phyloP scores from a whole-genome alignment of 495 filamentous ascomycete genomes.

The Neurospora tetrasperma region DNA sequence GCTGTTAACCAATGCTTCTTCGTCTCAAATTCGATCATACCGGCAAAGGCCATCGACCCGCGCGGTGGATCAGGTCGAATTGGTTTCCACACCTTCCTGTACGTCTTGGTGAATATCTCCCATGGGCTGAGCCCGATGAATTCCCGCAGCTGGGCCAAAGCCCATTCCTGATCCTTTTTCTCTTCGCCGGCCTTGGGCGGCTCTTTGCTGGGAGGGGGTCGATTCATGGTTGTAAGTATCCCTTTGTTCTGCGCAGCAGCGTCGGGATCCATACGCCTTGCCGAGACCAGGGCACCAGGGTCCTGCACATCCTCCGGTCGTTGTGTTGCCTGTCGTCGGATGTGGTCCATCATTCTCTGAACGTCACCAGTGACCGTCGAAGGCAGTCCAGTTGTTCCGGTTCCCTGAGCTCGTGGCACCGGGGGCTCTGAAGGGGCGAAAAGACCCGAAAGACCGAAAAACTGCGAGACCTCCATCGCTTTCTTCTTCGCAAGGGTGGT shows the following conservation, averaged over 20 bases:
- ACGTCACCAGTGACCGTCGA: slow-evolving; percentile 7
- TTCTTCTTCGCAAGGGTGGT: slow-evolving; percentile 21
- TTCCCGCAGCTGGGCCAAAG: background rate
- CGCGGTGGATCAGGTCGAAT: slow-evolving; percentile 40
- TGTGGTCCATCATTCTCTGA: slow-evolving; percentile 16
- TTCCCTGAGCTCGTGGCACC: background rate
- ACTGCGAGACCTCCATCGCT: slow-evolving; percentile 14
- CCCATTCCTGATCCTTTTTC: background rate
- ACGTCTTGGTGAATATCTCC: slow-evolving; percentile 43
- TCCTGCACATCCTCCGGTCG: slow-evolving; percentile 18
- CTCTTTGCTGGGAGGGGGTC: background rate
- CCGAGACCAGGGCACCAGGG: slow-evolving; percentile 9
- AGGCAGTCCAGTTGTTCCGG: slow-evolving; percentile 3
- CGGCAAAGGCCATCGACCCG: slow-evolving; percentile 53
- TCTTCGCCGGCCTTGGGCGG: background rate
- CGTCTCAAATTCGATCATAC: slow-evolving; percentile 55
- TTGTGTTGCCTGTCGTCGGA: slow-evolving; percentile 24
- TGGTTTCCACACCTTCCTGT: slow-evolving; percentile 36
- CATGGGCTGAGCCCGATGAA: slow-evolving; percentile 20
- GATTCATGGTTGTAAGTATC: background rate
- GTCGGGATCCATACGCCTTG: background rate
- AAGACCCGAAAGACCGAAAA: slow-evolving; percentile 20
- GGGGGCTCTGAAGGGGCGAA: background rate
- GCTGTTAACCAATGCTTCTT: slow-evolving; percentile 31
- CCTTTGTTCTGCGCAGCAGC: background rate